Conservation (phyloP, 352 stramenopile species). For the Phytophthora syringae region DNA sequence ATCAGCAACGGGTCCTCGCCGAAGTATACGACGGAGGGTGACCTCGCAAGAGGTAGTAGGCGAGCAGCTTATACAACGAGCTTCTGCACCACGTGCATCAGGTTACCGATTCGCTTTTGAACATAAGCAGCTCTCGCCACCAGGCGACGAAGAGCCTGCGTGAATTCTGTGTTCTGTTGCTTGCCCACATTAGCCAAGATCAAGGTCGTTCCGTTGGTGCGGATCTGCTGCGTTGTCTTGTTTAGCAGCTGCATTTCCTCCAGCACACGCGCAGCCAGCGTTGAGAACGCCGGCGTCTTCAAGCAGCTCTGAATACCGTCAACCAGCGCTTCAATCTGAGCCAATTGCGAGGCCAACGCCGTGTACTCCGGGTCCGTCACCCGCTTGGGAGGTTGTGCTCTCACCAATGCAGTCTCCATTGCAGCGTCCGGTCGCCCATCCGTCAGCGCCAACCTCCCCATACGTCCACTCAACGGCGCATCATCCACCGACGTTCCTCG, state of each 20-base stretch:
- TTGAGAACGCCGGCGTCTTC: slow-evolving; percentile 44
- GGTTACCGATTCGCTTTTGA: slow-evolving; percentile 57
- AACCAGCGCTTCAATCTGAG: slow-evolving; percentile 67
- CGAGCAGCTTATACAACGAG: slow-evolving; percentile 22
- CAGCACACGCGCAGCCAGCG: slow-evolving; percentile 45
- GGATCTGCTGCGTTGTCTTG: slow-evolving; percentile 68
- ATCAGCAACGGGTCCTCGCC: neutral
- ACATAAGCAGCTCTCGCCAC: slow-evolving; percentile 55
- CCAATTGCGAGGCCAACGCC: slow-evolving; percentile 50
- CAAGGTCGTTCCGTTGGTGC: slow-evolving; percentile 65
- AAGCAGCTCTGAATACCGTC: slow-evolving; percentile 61
- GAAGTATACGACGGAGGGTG: slow-evolving; percentile 5
- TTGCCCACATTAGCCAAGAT: slow-evolving; percentile 63
- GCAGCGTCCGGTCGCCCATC: slow-evolving; percentile 11
- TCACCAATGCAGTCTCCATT: slow-evolving; percentile 22
- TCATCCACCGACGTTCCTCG: slow-evolving; percentile 36
- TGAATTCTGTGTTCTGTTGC: slow-evolving; percentile 42
- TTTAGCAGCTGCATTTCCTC: slow-evolving; percentile 64
- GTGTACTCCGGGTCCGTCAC: slow-evolving; percentile 46
- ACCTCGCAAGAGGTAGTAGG: slow-evolving; percentile 27
- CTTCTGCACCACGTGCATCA: slow-evolving; percentile 40
- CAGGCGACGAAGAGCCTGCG: slow-evolving; percentile 55
- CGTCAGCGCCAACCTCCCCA: slow-evolving; percentile 36
- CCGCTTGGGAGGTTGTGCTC: slow-evolving; percentile 16
- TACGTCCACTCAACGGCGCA: slow-evolving; percentile 16